Base-by-base conservation (phyloP, 495 filamentous ascomycete species). In the Aspergillus wentii region DNA sequence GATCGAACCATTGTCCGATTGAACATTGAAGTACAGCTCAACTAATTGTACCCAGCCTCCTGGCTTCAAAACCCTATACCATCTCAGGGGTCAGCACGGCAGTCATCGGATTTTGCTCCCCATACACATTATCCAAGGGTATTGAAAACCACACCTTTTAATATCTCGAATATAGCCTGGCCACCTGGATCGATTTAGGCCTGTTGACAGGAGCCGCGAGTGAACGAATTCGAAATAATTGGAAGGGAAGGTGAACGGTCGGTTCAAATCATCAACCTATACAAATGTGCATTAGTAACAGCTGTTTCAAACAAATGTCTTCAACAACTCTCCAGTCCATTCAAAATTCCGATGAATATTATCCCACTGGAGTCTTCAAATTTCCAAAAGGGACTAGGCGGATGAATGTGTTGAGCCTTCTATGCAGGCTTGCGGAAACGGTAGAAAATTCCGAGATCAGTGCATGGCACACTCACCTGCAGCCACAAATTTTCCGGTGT, bases 31-130 rank as follows among this genome's bases (percentile, higher is more conserved):
- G 50, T 94, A 89, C 43, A 88, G 75, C 56, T 98, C 92, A 17
- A 85, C 75, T 75, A 96, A 82, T 56, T 98, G 92, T 34, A 88
- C 74, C 90, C 90, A 96, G 13, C 92, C 88, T 17, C 83, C 78
- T 23, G 73, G 76, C 43, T 73, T 84, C 33, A 81, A 51, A 4
- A 83, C 69, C 41, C 75, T 77, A 49, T 37, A 49, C 18, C 7
- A 32, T 10, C 10, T 26, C 35, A 33, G 28, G n/a, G n/a, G n/a
- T n/a, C n/a, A n/a, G n/a, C n/a, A 20, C 29, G 52, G 57, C 41
- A 61, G 54, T 39, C 41, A 18, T 37, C 14, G 21, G 8, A 8
- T 15, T 17, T 36, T 14, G 21, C 17, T 33, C 22, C 9, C 39
- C 19, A 16, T 41, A n/a, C n/a, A n/a, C n/a, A n/a, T n/a, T n/a